phyloP scores from a whole-genome alignment of 192 early-diverging fungal genomes.

The Coemansia sp. region DNA sequence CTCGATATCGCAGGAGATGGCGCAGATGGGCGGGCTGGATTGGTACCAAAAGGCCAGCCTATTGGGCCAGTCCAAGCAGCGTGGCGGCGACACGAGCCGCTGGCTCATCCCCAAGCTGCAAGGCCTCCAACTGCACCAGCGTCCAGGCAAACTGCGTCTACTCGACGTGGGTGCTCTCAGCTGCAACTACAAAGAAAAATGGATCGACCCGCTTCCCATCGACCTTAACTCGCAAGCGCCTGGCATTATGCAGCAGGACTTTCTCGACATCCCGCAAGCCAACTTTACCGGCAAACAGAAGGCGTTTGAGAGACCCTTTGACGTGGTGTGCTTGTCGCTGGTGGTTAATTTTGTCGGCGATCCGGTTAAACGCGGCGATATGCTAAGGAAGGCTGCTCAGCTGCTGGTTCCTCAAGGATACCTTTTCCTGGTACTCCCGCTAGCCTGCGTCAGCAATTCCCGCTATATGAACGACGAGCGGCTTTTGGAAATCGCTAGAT shows the following conservation, averaged over 20 bases:
- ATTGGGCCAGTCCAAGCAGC: slow-evolving; percentile 74
- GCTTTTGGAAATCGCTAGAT: slow-evolving; percentile 60
- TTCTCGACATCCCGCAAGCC: slow-evolving; percentile 58
- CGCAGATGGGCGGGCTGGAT: slow-evolving; percentile 76
- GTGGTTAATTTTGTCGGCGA: slow-evolving; percentile 91
- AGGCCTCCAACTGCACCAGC: slow-evolving; percentile 18
- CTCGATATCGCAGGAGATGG: slow-evolving; percentile 27
- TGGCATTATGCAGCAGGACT: slow-evolving; percentile 74
- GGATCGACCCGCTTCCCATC: slow-evolving; percentile 73
- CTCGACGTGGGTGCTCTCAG: slow-evolving; percentile 85
- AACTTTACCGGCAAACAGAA: too few relatives aligned
- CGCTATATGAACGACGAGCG: slow-evolving; percentile 79
- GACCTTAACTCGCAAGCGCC: slow-evolving; percentile 85
- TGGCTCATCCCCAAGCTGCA: slow-evolving; percentile 71
- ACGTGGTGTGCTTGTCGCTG: slow-evolving; percentile 76
- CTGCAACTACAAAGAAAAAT: slow-evolving; percentile 74
- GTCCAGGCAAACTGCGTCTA: slow-evolving; percentile 47
- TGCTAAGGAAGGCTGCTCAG: slow-evolving; percentile 56
- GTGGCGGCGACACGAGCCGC: slow-evolving; percentile 77
- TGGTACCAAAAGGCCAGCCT: slow-evolving; percentile 84
- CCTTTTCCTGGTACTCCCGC: slow-evolving; percentile 76
- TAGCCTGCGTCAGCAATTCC: slow-evolving; percentile 81
- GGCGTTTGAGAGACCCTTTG: slow-evolving; percentile 43
- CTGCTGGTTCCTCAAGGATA: slow-evolving; percentile 57
- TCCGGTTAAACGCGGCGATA: slow-evolving; percentile 65